Conservation (phyloP, 495 filamentous ascomycete genomes). For the Penicillium lividum region DNA sequence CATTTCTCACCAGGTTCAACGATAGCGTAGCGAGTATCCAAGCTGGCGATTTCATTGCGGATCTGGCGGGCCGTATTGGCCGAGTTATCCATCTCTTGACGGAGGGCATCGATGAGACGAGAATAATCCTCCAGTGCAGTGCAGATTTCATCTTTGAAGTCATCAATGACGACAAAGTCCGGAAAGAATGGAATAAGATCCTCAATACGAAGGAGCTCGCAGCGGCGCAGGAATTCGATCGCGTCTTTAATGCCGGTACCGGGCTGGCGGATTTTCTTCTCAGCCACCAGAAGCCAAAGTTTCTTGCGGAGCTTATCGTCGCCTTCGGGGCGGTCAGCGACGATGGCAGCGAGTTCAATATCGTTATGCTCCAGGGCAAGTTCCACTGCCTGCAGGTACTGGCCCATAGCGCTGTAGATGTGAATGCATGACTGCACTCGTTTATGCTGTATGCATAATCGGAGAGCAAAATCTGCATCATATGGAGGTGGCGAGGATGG, state of each 20-base stretch:
- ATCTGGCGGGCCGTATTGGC: conserved; percentile 86
- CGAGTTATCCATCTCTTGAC: conserved; percentile 93
- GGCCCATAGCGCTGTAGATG: conserved; percentile 93
- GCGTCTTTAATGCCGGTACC: conserved; percentile 86
- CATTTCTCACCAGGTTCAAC: conserved; percentile 96
- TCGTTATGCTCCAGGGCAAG: conserved; percentile 86
- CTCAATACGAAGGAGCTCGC: conserved; percentile 89
- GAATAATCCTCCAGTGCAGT: conserved; percentile 88
- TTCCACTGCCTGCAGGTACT: conserved; percentile 89
- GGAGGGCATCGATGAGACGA: conserved; percentile 83
- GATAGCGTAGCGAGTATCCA: conserved; percentile 90
- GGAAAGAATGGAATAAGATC: conserved; percentile 98
- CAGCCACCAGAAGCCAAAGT: conserved; percentile 90
- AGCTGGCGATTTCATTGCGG: conserved; percentile 75
- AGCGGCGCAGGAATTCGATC: conserved; percentile 89
- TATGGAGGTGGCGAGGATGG: conserved; percentile 74
- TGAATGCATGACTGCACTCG: conserved; percentile 91
- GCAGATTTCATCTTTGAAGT: conserved; percentile 99
- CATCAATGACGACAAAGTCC: conserved; percentile 97
- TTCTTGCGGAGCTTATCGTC: conserved; percentile 84
- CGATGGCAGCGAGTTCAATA: conserved; percentile 81
- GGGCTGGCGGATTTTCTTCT: conserved; percentile 82
- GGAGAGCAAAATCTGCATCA: conserved; percentile 95
- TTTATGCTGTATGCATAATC: conserved; percentile 90
- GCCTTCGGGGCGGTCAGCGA: conserved; percentile 82